phyloP scores from a whole-genome alignment of 176 grass and related monocot species.

The Calamus simplicifolius region DNA sequence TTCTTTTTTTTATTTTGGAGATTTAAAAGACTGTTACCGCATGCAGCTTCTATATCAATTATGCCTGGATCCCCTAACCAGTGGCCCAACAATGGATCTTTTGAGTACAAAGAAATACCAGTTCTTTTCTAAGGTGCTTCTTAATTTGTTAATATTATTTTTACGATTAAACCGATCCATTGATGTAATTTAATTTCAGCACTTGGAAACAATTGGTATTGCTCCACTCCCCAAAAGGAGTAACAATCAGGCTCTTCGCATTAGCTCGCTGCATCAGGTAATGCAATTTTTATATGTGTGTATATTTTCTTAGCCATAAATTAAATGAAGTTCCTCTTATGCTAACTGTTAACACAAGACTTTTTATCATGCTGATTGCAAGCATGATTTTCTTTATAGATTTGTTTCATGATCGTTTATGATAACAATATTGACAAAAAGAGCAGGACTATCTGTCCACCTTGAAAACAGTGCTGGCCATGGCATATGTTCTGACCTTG shows the following conservation, averaged over 20 bases:
- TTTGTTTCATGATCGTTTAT: not conserved
- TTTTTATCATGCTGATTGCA: no score
- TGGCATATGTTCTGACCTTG: no score
- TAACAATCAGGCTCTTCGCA: slow-evolving; percentile 71
- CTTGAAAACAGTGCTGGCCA: no score
- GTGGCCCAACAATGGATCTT: slow-evolving; percentile 77
- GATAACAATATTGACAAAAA: not conserved
- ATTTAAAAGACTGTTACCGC: not conserved
- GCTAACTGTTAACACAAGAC: no score
- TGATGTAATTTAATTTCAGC: slow-evolving; percentile 35
- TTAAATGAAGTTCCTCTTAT: no score
- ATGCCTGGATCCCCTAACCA: slow-evolving; percentile 63
- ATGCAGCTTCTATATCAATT: slow-evolving; percentile 83
- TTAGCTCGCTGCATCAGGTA: slow-evolving; percentile 95
- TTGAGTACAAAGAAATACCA: slow-evolving; percentile 86
- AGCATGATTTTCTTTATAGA: not conserved
- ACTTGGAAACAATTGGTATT: slow-evolving; percentile 62
- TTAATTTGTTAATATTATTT: slow-evolving; percentile 22
- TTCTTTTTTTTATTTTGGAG: no score
- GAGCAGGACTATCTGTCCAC: no score
- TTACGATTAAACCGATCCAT: not conserved
- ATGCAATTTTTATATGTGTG: not conserved
- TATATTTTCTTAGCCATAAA: no score
- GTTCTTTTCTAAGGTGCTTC: slow-evolving; percentile 82
- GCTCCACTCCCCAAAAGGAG: slow-evolving; percentile 77